A percentile compares a stretch with the other conserved stretches of the same genome.
Evolutionary conservation across 163 green algal species (phyloP).

Genomic region (Volvox carteri): DNA sequence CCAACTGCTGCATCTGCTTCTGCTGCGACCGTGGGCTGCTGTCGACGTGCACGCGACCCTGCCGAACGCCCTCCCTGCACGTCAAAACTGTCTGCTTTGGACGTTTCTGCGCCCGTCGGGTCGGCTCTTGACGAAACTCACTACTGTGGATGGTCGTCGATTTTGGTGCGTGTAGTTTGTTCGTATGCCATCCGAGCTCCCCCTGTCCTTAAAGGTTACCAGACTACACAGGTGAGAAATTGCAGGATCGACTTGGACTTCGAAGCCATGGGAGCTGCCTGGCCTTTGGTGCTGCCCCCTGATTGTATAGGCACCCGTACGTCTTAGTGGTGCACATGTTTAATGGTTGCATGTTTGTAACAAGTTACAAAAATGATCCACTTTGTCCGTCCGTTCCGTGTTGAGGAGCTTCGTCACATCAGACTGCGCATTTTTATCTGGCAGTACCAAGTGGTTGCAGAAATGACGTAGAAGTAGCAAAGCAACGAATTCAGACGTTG

Average conservation of each 20-base stretch:
- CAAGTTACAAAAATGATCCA: no score
- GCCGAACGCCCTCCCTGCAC: constrained; percentile 8
- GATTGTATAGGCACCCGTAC: no score
- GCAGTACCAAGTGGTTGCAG: no score
- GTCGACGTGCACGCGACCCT: constrained; percentile 13
- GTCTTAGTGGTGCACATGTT: no score
- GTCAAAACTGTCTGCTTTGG: neutral
- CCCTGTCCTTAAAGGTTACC: neutral
- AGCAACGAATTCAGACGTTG: no score
- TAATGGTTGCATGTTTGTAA: no score
- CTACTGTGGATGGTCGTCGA: neutral
- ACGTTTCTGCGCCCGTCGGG: neutral
- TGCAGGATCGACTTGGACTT: neutral
- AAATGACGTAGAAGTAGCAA: no score
- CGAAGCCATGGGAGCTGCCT: no score
- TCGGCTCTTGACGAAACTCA: neutral
- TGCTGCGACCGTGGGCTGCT: constrained; percentile 1
- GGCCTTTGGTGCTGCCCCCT: no score
- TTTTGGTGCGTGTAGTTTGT: neutral
- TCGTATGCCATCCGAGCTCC: neutral
- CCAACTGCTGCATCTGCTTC: constrained; percentile 28
- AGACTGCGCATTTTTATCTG: no score
- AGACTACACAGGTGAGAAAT: neutral
- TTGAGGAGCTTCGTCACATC: no score
- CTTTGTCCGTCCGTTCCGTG: no score